A percentile compares a stretch with the other conserved stretches of the same genome.
Evolutionary conservation across 2,329 filamentous ascomycete species (phyloP).

Genomic region (Clarireedia sp.): DNA sequence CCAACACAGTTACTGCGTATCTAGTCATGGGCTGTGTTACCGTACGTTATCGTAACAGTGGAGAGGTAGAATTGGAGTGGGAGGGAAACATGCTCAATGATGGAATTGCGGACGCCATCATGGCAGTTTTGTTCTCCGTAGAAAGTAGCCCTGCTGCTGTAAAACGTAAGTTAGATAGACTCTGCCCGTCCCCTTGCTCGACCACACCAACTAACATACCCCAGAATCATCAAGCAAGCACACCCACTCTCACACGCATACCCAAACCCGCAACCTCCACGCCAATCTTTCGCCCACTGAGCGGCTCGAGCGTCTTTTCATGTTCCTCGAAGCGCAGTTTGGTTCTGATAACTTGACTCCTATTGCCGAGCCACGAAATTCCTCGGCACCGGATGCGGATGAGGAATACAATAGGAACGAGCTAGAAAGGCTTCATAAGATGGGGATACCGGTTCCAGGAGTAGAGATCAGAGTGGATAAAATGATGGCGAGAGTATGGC

Average conservation of each 20-base stretch:
- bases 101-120: slow-evolving; percentile 92
- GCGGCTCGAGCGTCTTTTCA: slow-evolving; percentile 75
- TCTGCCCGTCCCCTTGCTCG: slow-evolving; percentile 15
- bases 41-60: slow-evolving; percentile 67
- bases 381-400: slow-evolving; percentile 31
- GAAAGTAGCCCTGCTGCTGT: slow-evolving; percentile 94
- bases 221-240: slow-evolving; percentile 53
- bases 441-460: slow-evolving; percentile 87
- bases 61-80: slow-evolving; percentile 89
- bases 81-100: slow-evolving; percentile 98
- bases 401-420: slow-evolving; percentile 32
- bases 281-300: slow-evolving; percentile 63
- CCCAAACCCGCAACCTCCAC: slow-evolving; percentile 60
- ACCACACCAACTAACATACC: neutral
- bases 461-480: slow-evolving; percentile 83
- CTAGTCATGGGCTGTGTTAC: slow-evolving; percentile 85
- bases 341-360: slow-evolving; percentile 74
- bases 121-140: slow-evolving; percentile 84
- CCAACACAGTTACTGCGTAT: slow-evolving; percentile 45
- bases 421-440: slow-evolving; percentile 66
- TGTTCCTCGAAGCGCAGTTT: slow-evolving; percentile 97
- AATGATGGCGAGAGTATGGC: slow-evolving; percentile 79
- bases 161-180: slow-evolving; percentile 55
- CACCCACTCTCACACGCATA: slow-evolving; percentile 39
- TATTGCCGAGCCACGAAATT: slow-evolving; percentile 57